Evolutionary conservation across 225 moss, liverwort and hornwort genomes (phyloP), one percentile per base, ranked within the genome.

Genomic region (Sphagnum contortum): DNA sequence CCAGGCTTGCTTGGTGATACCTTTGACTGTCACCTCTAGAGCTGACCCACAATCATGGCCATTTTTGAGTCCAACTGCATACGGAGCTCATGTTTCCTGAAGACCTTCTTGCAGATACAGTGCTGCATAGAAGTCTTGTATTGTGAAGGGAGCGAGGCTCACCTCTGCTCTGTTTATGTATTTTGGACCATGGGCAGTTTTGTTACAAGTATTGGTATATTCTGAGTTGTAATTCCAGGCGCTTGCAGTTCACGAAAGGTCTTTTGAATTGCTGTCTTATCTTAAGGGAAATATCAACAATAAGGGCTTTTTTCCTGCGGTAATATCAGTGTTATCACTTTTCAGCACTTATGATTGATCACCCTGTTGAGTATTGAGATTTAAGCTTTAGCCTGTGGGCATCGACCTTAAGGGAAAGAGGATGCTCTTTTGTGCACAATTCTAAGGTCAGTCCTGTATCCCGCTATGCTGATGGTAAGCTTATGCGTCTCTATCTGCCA

Each of bases 101-200:
- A 64, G 64, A 50, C 64, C 8, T 64, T 48, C 64, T 64, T 64
- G 64, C 64, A 64, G 64, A 64, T 64, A 64, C 50, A 49, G 64
- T 64, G 64, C 64, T 64, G 64, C 49, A 47, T 64, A 64, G 52
- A 64, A 50, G 48, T 44, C 64, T 29, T 49, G 29, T 64, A 64
- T 64, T 49, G 48, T 51, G 52, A 64, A 29, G 64, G 64, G 51
- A 9, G 48, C 48, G 64, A 64, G 50, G 47, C 29, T 51, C 49
- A 49, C 64, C 29, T 29, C 29, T 29, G 64, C 51, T 51, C 6
- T 64, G 51, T 47, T 49, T 51, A 64, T 49, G 48, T 51, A 49
- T 51, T 64, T 47, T 13, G 29, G 64, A 62, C 48, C 52, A 52
- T 52, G 52, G 52, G 52, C 52, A 52, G 7, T 5, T 52, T 64